Percentiles rank a stretch among this genome's conserved stretches.
Conservation (phyloP, 75 land plant genomes). For the Adiantum capillusveneris region DNA sequence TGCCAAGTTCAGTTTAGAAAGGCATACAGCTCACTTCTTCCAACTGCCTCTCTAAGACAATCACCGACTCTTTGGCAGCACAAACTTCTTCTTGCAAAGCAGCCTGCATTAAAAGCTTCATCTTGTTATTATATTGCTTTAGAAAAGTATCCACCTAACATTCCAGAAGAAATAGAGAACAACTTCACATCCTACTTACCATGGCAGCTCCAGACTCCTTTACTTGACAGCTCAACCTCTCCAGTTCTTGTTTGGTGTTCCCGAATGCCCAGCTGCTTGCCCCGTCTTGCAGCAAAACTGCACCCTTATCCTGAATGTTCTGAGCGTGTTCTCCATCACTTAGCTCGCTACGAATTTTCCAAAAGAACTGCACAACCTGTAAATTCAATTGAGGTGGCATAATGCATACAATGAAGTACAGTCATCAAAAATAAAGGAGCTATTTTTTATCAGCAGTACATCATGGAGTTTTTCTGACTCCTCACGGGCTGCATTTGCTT, state of each 20-base stretch:
- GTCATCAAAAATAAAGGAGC: neutral
- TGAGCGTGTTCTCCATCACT: neutral
- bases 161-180: neutral
- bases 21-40: slow-evolving; percentile 1
- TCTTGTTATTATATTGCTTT: neutral
- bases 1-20: no score
- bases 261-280: neutral
- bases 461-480: no score
- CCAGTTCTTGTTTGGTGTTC: neutral
- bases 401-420: neutral
- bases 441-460: no score
- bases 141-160: neutral
- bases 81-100: neutral
- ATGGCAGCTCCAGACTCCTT: neutral
- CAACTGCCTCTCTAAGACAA: neutral
- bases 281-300: neutral
- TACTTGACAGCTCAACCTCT: neutral
- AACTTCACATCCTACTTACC: neutral
- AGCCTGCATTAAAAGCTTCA: neutral
- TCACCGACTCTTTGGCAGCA: neutral
- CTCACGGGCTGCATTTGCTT: no score
- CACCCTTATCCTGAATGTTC: neutral
- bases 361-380: neutral
- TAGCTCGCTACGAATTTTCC: neutral
- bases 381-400: neutral